phyloP scores from a whole-genome alignment of 192 early-diverging fungal species.

The Coemansia sp. region DNA sequence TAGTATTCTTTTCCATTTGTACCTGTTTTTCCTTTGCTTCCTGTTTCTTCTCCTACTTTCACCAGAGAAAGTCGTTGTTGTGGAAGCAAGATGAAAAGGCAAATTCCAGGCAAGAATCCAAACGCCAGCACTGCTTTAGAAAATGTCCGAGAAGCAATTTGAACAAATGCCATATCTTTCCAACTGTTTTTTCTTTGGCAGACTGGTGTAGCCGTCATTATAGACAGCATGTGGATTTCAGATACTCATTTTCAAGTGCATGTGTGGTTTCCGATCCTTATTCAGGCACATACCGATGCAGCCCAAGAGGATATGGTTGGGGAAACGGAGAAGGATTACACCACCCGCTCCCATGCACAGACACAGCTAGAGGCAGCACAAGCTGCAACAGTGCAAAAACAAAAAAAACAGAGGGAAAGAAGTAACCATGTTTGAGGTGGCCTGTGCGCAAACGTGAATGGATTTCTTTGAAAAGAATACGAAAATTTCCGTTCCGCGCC shows the following conservation, averaged over 20 bases:
- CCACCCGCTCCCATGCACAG: not conserved
- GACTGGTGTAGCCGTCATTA: too few species aligned
- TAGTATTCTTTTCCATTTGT: too few species aligned
- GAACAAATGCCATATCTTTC: too few species aligned
- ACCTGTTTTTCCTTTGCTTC: not conserved
- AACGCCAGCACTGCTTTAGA: too few species aligned
- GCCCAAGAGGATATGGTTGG: not conserved
- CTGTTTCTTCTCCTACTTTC: not conserved
- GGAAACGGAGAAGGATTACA: not conserved
- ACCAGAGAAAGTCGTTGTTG: too few species aligned
- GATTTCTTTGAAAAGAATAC: not conserved
- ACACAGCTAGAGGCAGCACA: not conserved
- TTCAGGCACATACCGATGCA: not conserved
- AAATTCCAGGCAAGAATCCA: too few species aligned
- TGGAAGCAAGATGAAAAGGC: too few species aligned
- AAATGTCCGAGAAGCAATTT: too few species aligned
- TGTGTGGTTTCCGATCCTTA: not conserved
- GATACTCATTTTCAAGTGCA: not conserved
- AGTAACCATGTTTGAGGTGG: slow-evolving; percentile 10
- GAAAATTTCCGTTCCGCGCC: not conserved
- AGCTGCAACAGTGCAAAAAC: not conserved
- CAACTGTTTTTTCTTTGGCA: too few species aligned
- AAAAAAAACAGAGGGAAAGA: not conserved
- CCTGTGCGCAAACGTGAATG: not conserved
- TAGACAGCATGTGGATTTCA: not conserved